Evolutionary conservation across 306 rosid species (phyloP).

Genomic region (Cucumis sativus): Cucumber_9930_V3 NC_026658.2:10956001-10956500

Average conservation of each 20-base stretch:
- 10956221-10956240: not conserved
- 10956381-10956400: conserved; percentile 38
- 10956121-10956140: too few species aligned
- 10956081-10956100: too few species aligned
- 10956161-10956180: too few species aligned
- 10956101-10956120: too few species aligned
- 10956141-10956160: too few species aligned
- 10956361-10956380: conserved; percentile 16
- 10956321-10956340: conserved; percentile 17
- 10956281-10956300: conserved; percentile 36
- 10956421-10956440: conserved; percentile 16
- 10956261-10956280: conserved; percentile 41
- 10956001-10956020: too few species aligned
- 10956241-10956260: conserved; percentile 1
- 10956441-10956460: conserved; percentile 49
- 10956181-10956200: not conserved
- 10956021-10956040: too few species aligned
- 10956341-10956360: conserved; percentile 1
- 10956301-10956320: conserved; percentile 36
- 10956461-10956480: conserved; percentile 26
- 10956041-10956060: too few species aligned
- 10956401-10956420: conserved; percentile 19
- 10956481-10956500: conserved; percentile 61
- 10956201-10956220: not conserved
- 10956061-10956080: too few species aligned